These are phyloP conservation scores for Ceratobasidium sp. DNA, from an alignment of 1,284 basidiomycete species.

Conservation along the genomic window DNA sequence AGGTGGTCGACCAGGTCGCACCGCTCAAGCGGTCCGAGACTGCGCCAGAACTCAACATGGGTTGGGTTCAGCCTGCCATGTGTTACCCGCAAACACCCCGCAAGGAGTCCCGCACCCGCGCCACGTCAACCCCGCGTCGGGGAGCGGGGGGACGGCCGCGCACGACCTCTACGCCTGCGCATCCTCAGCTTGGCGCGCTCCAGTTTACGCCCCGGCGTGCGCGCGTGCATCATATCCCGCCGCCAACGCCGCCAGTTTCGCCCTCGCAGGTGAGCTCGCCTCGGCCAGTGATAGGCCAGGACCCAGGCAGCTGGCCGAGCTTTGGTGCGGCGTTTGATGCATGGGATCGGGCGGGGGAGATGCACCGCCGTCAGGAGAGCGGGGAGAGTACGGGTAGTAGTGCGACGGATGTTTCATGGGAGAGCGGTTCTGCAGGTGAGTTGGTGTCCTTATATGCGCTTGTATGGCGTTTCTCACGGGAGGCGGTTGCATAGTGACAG, in stretches of 20 bases:
- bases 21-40: conserved; percentile 40
- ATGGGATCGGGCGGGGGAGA: neutral
- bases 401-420: conserved; percentile 35
- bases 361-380: conserved; percentile 32
- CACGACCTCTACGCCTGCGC: conserved; percentile 22
- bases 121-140: conserved; percentile 30
- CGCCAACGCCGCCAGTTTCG: conserved; percentile 26
- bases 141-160: conserved; percentile 1
- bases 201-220: conserved; percentile 13
- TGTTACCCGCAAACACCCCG: conserved; percentile 14
- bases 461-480: neutral
- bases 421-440: conserved; percentile 27
- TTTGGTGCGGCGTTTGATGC: conserved; percentile 41
- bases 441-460: conserved; percentile 5
- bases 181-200: conserved; percentile 6
- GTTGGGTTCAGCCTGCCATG: neutral
- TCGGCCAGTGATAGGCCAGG: neutral
- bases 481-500: conserved; percentile 4
- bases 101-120: conserved; percentile 11
- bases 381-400: conserved; percentile 35
- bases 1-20: neutral
- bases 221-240: conserved; percentile 9
- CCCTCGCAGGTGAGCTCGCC: conserved; percentile 41
- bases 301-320: conserved; percentile 29
- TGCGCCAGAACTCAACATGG: conserved; percentile 31